Percentiles rank a stretch among this genome's conserved stretches.
These are phyloP conservation scores for Protea cynaroides DNA, from an alignment of 164 flowering plant genomes.

Conservation along the genomic window DNA sequence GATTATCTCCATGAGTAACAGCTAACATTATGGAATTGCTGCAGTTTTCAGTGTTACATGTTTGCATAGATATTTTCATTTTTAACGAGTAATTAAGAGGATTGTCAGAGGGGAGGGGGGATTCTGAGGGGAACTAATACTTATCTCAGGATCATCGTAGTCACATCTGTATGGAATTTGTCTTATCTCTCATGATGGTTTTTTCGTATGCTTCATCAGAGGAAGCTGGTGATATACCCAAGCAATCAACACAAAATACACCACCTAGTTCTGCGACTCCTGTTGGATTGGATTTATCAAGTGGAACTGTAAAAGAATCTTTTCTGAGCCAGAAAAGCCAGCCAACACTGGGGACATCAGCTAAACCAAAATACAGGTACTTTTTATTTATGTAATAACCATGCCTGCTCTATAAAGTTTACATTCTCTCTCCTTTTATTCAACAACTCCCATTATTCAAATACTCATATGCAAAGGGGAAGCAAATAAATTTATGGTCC, in stretches of 20 bases:
- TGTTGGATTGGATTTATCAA: slow-evolving; percentile 11
- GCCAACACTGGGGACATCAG: slow-evolving; percentile 11
- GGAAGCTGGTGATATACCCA: slow-evolving; percentile 37
- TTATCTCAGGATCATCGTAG: background rate
- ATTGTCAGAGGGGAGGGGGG: no score
- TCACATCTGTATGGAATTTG: background rate
- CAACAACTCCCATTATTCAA: no score
- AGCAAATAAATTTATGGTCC: background rate
- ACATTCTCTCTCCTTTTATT: no score
- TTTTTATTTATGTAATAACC: background rate
- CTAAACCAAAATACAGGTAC: slow-evolving; percentile 74
- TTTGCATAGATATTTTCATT: background rate
- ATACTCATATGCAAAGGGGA: background rate
- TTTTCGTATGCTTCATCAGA: slow-evolving; percentile 36
- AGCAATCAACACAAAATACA: slow-evolving; percentile 9
- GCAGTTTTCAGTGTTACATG: background rate
- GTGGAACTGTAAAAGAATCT: slow-evolving; percentile 15
- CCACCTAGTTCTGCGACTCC: slow-evolving; percentile 11
- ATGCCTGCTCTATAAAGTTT: background rate
- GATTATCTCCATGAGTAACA: no score
- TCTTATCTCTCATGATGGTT: background rate
- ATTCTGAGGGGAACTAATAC: background rate
- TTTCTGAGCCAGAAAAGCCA: slow-evolving; percentile 19
- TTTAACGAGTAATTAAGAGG: no score
- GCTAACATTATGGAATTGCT: no score